phyloP scores from a whole-genome alignment of 805 yeast species.

The Pichia paraexigua region DNA sequence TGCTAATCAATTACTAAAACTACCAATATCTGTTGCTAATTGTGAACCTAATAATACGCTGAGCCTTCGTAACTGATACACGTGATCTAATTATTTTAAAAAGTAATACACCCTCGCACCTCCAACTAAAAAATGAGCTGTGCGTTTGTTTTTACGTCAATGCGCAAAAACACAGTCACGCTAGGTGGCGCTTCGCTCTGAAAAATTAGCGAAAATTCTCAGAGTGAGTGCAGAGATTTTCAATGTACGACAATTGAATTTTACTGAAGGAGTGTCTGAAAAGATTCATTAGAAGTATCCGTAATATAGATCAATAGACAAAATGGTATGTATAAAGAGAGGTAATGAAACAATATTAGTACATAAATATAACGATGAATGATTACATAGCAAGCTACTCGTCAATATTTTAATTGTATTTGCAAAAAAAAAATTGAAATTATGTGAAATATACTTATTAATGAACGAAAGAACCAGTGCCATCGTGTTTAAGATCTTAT shows the following conservation, averaged over 20 bases:
- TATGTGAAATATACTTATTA: background rate
- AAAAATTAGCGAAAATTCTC: background rate
- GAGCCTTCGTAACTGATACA: background rate
- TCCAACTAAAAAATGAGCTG: background rate
- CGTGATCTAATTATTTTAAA: background rate
- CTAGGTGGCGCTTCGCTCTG: background rate
- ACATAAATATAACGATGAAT: background rate
- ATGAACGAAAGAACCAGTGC: background rate
- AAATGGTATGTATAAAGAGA: conserved; percentile 9
- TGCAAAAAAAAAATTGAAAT: no score
- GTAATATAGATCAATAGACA: conserved; percentile 9
- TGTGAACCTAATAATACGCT: background rate
- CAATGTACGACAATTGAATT: background rate
- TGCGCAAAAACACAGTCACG: background rate
- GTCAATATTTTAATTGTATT: background rate
- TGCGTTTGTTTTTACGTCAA: background rate
- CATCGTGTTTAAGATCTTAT: background rate
- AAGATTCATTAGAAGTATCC: background rate
- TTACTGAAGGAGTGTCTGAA: background rate
- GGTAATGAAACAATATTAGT: background rate
- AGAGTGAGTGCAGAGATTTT: background rate
- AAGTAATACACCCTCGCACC: background rate
- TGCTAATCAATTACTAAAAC: background rate
- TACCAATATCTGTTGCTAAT: no score
- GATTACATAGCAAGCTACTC: background rate